Evolutionary conservation across 2,329 filamentous ascomycete genomes (phyloP).

Genomic region (Metarhizium album): DNA sequence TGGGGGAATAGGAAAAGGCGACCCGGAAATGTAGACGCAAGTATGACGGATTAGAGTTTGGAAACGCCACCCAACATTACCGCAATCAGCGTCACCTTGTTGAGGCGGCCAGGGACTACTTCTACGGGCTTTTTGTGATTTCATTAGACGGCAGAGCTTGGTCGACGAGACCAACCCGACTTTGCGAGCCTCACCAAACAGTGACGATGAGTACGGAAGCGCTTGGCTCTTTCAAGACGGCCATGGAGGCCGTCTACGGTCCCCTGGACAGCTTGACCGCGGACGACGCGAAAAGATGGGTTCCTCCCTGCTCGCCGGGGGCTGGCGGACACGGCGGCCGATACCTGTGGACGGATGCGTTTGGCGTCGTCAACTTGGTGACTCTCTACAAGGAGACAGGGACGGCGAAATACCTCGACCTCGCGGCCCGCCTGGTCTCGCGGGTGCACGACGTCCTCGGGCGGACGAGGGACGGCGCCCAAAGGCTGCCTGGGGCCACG

Average conservation of each 20-base stretch:
- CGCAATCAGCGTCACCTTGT: too few species aligned
- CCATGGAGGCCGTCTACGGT: constrained; percentile 29
- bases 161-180: too few species aligned
- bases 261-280: constrained; percentile 15
- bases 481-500: constrained; percentile 38
- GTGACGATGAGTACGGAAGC: background rate
- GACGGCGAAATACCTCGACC: constrained; percentile 30
- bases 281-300: constrained; percentile 27
- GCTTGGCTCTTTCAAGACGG: constrained; percentile 20
- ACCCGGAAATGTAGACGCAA: too few species aligned
- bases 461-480: constrained; percentile 34
- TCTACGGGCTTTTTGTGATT: too few species aligned
- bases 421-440: constrained; percentile 36
- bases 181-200: background rate
- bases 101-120: too few species aligned
- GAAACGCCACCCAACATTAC: too few species aligned
- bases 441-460: constrained; percentile 44
- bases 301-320: constrained; percentile 30
- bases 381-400: constrained; percentile 35
- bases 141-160: too few species aligned
- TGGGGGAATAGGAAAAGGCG: too few species aligned
- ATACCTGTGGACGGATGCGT: constrained; percentile 52
- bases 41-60: too few species aligned
- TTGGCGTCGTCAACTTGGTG: constrained; percentile 47
- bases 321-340: constrained; percentile 45